Evolutionary conservation across 2,329 filamentous ascomycete genomes (phyloP).

Genomic region (Fusarium sp.): DNA sequence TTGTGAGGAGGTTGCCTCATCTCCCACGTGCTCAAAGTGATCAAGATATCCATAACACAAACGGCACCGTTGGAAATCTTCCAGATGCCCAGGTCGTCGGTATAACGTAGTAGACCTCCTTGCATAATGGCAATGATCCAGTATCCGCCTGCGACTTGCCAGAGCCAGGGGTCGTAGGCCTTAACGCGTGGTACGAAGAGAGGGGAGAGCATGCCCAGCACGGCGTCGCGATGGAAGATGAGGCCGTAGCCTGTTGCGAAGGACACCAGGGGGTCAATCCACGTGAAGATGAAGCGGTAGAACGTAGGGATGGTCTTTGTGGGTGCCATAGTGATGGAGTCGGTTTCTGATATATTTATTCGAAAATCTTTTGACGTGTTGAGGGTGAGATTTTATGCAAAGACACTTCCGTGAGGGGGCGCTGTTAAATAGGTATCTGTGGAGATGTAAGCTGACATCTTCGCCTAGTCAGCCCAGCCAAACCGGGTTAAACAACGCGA

Average conservation of each 20-base stretch:
- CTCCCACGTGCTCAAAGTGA: not conserved
- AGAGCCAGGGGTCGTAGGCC: slow-evolving; percentile 1
- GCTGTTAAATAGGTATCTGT: no score
- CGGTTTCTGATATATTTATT: no score
- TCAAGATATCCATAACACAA: not conserved
- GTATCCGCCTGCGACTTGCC: not conserved
- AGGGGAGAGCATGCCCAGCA: not conserved
- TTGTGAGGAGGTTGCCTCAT: not conserved
- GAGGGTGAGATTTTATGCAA: no score
- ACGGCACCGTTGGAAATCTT: not conserved
- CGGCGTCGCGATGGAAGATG: not conserved
- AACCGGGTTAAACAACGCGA: no score
- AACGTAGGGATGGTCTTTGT: not conserved
- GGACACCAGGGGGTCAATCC: not conserved
- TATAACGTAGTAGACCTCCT: not conserved
- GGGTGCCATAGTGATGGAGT: not conserved
- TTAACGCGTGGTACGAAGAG: not conserved
- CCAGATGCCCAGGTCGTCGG: not conserved
- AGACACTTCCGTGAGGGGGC: no score
- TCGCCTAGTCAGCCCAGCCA: no score
- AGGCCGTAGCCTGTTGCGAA: not conserved
- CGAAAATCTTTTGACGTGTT: no score
- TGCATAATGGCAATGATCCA: not conserved
- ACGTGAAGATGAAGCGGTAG: not conserved
- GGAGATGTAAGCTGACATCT: no score